Evolutionary conservation across 2,329 filamentous ascomycete species (phyloP).

Genomic region (Zalaria obscura): DNA sequence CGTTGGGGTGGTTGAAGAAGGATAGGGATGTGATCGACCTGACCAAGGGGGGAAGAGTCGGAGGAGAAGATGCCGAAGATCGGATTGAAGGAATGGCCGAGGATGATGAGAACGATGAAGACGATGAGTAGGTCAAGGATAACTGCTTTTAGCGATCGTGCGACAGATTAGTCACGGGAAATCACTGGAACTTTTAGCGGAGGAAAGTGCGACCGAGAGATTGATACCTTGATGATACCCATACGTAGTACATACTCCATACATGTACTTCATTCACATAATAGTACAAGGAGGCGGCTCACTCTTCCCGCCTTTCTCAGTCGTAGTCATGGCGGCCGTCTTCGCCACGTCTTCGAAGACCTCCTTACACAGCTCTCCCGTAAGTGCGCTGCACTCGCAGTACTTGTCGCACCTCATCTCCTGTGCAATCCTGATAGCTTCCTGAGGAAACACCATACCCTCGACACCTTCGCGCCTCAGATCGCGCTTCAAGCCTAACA

Average conservation of each 20-base stretch:
- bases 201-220: too few relatives aligned
- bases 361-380: slow-evolving; percentile 44
- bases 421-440: slow-evolving; percentile 36
- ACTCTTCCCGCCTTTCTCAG: slow-evolving; percentile 32
- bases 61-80: too few relatives aligned
- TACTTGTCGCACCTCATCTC: slow-evolving; percentile 47
- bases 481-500: slow-evolving; percentile 46
- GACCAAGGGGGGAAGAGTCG: too few relatives aligned
- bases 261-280: slow-evolving; percentile 16
- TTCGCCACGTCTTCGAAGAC: slow-evolving; percentile 46
- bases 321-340: slow-evolving; percentile 44
- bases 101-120: too few relatives aligned
- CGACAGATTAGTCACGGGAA: too few relatives aligned
- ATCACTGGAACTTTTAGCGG: too few relatives aligned
- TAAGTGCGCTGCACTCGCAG: slow-evolving; percentile 47
- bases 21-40: too few relatives aligned
- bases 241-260: background rate
- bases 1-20: too few relatives aligned
- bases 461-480: slow-evolving; percentile 31
- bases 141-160: too few relatives aligned
- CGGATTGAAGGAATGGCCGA: too few relatives aligned
- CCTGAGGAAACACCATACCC: slow-evolving; percentile 34
- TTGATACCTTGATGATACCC: too few relatives aligned
- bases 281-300: slow-evolving; percentile 25
- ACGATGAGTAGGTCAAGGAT: too few relatives aligned